Evolutionary conservation across 345 rosid species (phyloP), one percentile per base, ranked within the genome.

Genomic region (Citrus medica): DNA sequence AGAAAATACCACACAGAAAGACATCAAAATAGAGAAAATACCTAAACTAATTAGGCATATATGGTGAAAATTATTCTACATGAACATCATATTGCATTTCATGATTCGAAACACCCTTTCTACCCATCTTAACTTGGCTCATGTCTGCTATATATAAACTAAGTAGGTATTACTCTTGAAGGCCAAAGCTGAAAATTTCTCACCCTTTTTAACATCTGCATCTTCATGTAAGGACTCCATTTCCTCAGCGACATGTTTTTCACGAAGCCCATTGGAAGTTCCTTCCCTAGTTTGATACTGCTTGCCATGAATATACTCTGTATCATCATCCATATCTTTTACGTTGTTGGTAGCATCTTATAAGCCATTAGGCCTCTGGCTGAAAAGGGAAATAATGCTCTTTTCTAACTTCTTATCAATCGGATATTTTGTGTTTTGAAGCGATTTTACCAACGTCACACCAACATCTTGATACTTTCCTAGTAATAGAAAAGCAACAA

Each of bases 401-500:
- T 89, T 86, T 24, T 88, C 91, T 62, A 96, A 79, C 80, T 94
- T 92, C 84, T 96, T 97, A 74, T 96, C 94, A 81, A 96, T 85
- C 33, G 97, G 90, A 84, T 89, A 92, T 79, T 89, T 92, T 69
- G 96, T 85, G 65, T 88, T 90, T 83, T 92, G 97, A 58, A 96
- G 90, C 48, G 97, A 90, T 84, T 87, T 96, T 59, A 96, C 94
- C 84, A 94, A 73, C 66, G 65, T 85, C 83, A 87, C 98, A 68
- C 99, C 99, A 53, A 92, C 93, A 88, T 92, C 97, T 75, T 70
- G 83, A 38, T 86, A 89, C 81, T 84, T 90, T 78, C 93, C 98
- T 96, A 85, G 61, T 79, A 69, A 86, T 37, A 78, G 56, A 72
- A 25, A 27, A 83, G 5, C 51, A 68, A 1, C 71, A 19, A 65